Conservation (phyloP, 257 asterid genomes). For the Nicotiana undulata region DNA sequence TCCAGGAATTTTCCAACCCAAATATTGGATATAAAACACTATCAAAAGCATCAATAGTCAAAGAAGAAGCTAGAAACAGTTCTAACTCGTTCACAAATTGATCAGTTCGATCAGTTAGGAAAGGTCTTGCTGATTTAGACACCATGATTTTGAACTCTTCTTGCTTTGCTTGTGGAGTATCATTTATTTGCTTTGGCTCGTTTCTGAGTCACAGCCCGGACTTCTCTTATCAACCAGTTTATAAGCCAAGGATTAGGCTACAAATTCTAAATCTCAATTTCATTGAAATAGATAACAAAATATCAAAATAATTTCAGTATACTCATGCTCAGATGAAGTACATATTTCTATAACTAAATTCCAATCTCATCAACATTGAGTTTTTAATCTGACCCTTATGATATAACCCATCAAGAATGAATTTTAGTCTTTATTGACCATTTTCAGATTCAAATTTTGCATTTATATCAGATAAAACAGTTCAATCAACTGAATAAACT, state of each 20-base stretch:
- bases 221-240: no score
- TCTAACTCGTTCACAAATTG: conserved; percentile 56
- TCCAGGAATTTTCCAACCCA: conserved; percentile 46
- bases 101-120: conserved; percentile 53
- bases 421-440: no score
- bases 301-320: neutral
- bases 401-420: neutral
- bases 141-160: conserved; percentile 36
- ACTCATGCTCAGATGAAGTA: neutral
- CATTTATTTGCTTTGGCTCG: conserved; percentile 21
- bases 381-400: neutral
- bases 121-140: conserved; percentile 52
- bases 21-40: conserved; percentile 40
- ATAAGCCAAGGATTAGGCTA: no score
- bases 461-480: no score
- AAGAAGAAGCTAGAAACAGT: conserved; percentile 60
- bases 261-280: neutral
- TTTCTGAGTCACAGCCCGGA: no score
- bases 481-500: no score
- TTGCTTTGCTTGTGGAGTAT: conserved; percentile 30
- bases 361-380: neutral
- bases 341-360: neutral
- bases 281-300: neutral
- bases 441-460: no score
- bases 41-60: conserved; percentile 66